These are phyloP conservation scores for Starmera quercuum DNA, from an alignment of 805 yeast species.

Conservation along the genomic window DNA sequence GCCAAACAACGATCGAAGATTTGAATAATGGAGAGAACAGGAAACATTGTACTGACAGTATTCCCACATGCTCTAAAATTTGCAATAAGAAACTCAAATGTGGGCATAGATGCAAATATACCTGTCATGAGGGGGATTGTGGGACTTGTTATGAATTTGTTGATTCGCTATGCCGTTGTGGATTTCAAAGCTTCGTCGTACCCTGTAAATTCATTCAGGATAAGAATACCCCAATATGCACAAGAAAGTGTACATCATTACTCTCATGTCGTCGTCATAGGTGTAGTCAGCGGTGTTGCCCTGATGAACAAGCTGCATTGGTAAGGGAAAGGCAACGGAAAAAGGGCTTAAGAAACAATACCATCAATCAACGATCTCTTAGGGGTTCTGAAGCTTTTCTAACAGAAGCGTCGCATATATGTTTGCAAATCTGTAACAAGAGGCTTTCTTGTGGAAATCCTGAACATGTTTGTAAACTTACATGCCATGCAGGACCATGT, in stretches of 20 bases:
- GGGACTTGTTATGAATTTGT: slow-evolving; percentile 53
- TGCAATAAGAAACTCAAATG: slow-evolving; percentile 64
- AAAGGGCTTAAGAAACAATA: slow-evolving; percentile 41
- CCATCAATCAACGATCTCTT: slow-evolving; percentile 19
- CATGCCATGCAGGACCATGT: slow-evolving; percentile 78
- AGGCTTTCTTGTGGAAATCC: slow-evolving; percentile 51
- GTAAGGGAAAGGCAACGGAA: slow-evolving; percentile 37
- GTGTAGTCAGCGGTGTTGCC: slow-evolving; percentile 65
- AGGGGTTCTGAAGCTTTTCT: slow-evolving; percentile 41
- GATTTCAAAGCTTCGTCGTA: slow-evolving; percentile 43
- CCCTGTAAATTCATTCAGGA: slow-evolving; percentile 53
- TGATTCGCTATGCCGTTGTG: slow-evolving; percentile 56
- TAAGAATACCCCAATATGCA: slow-evolving; percentile 54
- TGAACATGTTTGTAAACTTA: slow-evolving; percentile 54
- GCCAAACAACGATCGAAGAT: slow-evolving; percentile 44
- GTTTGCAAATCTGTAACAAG: slow-evolving; percentile 59
- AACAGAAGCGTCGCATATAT: slow-evolving; percentile 69
- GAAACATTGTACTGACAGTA: slow-evolving; percentile 60
- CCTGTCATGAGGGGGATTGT: slow-evolving; percentile 77
- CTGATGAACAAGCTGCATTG: slow-evolving; percentile 52
- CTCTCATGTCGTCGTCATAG: slow-evolving; percentile 78
- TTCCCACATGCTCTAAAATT: slow-evolving; percentile 61
- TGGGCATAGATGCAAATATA: slow-evolving; percentile 67
- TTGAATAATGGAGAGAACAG: slow-evolving; percentile 36
- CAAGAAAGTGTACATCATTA: slow-evolving; percentile 62